Base-by-base conservation (phyloP, 139 green algal genomes). In the Tetradesmus lagerheimii region DNA sequence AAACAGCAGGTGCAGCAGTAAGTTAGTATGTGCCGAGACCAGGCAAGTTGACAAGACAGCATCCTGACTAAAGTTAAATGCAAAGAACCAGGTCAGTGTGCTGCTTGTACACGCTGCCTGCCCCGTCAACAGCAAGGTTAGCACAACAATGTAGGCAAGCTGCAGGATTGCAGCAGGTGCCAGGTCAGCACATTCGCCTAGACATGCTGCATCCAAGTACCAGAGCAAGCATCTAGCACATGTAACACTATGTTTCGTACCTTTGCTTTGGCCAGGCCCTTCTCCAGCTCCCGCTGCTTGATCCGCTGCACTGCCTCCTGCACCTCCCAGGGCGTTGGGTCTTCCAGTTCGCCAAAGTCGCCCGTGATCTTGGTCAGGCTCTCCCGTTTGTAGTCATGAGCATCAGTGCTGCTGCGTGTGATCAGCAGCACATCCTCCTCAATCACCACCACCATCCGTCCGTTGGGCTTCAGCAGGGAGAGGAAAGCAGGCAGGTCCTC, bases 251-350 rank as follows among this genome's bases (percentile, higher is more conserved):
- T 71, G 57, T 71, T 43, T 8, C 66, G 23, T 75, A 89, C 89
- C 82, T 89, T 91, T 34, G 89, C 89, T 39, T 86, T 67, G 20
- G 83, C 77, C 4, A 93, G n/a, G 34, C 93, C 93, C 45, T 90
- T 90, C 16, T 85, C 57, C 27, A 92, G 83, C 80, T 96, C 93
- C 23, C 92, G 91, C 39, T 92, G 84, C 89, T 93, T 94, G 50
- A 94, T 93, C 18, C 91, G 90, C 25, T 64, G n/a, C 34, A 95
- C 92, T 6, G 89, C 93, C 84, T 94, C 92, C 89, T 95, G 93
- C 66, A 95, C 92, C 91, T 95, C 93, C 93, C 93, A 95, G 1
- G 93, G 93, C 34, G 93, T 95, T 29, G 93, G 92, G 66, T 94
- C 92, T 91, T 95, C 93, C 85, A 95, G 90, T 90, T 95, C 93